phyloP scores from a whole-genome alignment of 345 rosid species.

The Capsella bursapastoris region DNA sequence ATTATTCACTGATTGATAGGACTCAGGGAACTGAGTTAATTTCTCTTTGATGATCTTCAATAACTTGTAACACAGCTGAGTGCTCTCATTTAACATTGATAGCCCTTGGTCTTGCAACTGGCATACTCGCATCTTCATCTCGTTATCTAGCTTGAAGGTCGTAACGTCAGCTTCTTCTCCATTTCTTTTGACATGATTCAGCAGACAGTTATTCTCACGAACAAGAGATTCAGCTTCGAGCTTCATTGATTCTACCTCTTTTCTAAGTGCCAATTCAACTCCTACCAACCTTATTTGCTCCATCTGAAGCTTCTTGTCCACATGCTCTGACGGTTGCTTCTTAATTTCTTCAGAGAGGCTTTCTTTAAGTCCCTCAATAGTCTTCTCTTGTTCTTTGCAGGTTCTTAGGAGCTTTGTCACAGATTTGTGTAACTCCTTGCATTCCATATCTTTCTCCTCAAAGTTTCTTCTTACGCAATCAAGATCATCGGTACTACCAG shows the following conservation, averaged over 20 bases:
- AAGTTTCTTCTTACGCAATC: constrained; percentile 63
- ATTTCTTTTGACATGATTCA: constrained; percentile 64
- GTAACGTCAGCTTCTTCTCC: constrained; percentile 47
- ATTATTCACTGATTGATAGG: constrained; percentile 17
- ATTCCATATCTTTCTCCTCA: constrained; percentile 83
- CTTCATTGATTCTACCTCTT: constrained; percentile 63
- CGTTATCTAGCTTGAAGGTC: constrained; percentile 72
- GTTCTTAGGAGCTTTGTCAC: constrained; percentile 63
- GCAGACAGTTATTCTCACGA: constrained; percentile 69
- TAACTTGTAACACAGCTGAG: constrained; percentile 61
- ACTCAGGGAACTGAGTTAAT: constrained; percentile 41
- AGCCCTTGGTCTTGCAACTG: constrained; percentile 80
- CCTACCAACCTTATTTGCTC: constrained; percentile 88
- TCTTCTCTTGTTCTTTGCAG: constrained; percentile 80
- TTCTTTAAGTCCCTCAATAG: constrained; percentile 73
- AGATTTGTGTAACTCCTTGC: constrained; percentile 79
- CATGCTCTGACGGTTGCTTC: constrained; percentile 50
- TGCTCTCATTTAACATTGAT: constrained; percentile 62
- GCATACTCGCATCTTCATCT: constrained; percentile 61
- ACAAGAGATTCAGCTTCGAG: constrained; percentile 76
- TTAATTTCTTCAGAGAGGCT: constrained; percentile 52
- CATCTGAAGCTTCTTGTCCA: constrained; percentile 54
- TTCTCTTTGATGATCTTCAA: constrained; percentile 63
- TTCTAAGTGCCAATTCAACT: constrained; percentile 76
- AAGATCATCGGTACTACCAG: constrained; percentile 51